phyloP scores from a whole-genome alignment of 2,329 filamentous ascomycete genomes.

The Chaetomium sp. region DNA sequence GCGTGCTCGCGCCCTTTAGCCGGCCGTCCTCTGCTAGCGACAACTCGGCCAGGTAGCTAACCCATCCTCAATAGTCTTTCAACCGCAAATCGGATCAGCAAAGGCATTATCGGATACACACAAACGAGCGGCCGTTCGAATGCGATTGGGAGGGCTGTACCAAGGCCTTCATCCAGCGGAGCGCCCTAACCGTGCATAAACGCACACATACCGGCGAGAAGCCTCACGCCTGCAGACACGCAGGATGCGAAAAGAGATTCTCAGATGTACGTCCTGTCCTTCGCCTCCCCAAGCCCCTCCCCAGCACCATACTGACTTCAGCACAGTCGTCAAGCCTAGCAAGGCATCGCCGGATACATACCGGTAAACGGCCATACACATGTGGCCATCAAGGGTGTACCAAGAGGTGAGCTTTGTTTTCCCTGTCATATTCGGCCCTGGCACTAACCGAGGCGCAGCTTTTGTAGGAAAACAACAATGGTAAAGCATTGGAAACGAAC shows the following conservation, averaged over 20 bases:
- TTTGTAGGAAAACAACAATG: constrained; percentile 73
- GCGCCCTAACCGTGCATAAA: constrained; percentile 70
- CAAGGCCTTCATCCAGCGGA: constrained; percentile 72
- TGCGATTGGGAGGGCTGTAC: constrained; percentile 63
- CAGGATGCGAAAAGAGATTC: constrained; percentile 68
- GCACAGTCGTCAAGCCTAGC: constrained; percentile 65
- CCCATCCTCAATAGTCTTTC: constrained; percentile 58
- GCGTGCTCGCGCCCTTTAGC: constrained; percentile 33
- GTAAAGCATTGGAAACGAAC: constrained; percentile 66
- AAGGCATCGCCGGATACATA: constrained; percentile 66
- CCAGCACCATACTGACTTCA: constrained; percentile 41
- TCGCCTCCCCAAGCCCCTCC: background rate
- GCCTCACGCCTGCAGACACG: constrained; percentile 67
- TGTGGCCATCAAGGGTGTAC: constrained; percentile 63
- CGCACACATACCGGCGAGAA: constrained; percentile 73
- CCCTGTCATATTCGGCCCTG: background rate
- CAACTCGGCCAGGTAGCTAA: constrained; percentile 19
- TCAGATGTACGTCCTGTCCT: constrained; percentile 59
- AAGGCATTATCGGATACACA: constrained; percentile 71
- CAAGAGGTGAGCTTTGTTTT: constrained; percentile 53
- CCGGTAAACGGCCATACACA: constrained; percentile 66
- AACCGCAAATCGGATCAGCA: constrained; percentile 72
- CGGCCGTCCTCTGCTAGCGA: background rate
- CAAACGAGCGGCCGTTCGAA: constrained; percentile 68
- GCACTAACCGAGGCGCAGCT: constrained; percentile 49